Conservation (phyloP, 108 stramenopile genomes). For the Pseudonitzschia delicatissima region DNA sequence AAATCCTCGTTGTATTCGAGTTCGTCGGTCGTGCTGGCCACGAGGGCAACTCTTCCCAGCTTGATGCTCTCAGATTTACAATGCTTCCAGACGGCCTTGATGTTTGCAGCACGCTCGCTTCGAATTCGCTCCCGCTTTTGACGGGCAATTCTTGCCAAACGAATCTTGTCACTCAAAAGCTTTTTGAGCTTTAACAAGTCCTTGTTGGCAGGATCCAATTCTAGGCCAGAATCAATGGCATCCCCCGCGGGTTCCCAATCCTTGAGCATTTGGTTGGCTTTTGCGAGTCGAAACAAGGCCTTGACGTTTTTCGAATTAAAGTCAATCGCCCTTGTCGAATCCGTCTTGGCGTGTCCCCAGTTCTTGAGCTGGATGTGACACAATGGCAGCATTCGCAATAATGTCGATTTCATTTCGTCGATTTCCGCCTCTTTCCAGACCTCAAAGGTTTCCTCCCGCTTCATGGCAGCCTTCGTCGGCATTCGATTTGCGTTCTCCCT, state of each 20-base stretch:
- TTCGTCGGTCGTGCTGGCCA: conserved; percentile 74
- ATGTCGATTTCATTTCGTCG: conserved; percentile 61
- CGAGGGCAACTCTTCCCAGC: conserved; percentile 75
- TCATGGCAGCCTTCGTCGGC: not conserved
- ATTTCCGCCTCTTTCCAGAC: conserved; percentile 66
- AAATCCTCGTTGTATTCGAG: conserved; percentile 40
- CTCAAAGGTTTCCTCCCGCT: conserved; percentile 45
- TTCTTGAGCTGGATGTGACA: conserved; percentile 83
- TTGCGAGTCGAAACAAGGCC: conserved; percentile 85
- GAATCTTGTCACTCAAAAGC: conserved; percentile 51
- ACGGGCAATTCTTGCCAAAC: conserved; percentile 59
- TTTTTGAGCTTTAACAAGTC: conserved; percentile 68
- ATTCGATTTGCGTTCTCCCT: conserved; percentile 12
- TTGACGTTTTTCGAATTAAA: conserved; percentile 79
- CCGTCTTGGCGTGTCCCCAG: conserved; percentile 80
- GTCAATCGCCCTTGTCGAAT: conserved; percentile 41
- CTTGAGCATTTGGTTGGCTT: conserved; percentile 75
- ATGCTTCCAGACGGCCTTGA: conserved; percentile 86
- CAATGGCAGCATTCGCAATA: conserved; percentile 77
- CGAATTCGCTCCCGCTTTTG: conserved; percentile 79
- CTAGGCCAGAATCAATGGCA: conserved; percentile 77
- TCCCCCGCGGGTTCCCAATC: conserved; percentile 83
- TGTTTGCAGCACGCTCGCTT: conserved; percentile 69
- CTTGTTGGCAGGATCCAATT: conserved; percentile 57
- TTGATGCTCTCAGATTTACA: conserved; percentile 49